A percentile compares a stretch with the other conserved stretches of the same genome.
These are phyloP conservation scores for Fusarium domesticum DNA, from an alignment of 2,329 filamentous ascomycete species.

Conservation along the genomic window DNA sequence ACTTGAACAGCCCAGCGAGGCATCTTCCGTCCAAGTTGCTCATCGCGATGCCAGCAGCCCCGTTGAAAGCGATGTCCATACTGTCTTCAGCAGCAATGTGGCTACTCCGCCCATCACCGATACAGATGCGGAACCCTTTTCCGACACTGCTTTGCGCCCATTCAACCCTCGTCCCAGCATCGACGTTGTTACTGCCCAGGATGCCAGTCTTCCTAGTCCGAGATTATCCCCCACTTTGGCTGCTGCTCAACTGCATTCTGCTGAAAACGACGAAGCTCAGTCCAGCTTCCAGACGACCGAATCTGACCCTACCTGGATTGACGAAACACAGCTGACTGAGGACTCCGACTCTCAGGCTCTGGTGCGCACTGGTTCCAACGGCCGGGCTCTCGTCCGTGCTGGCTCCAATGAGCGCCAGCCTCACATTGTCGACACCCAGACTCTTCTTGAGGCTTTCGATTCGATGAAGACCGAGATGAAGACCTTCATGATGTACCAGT, in stretches of 20 bases:
- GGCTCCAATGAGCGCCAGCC: slow-evolving; percentile 22
- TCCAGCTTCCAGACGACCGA: slow-evolving; percentile 34
- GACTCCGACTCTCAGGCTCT: slow-evolving; percentile 29
- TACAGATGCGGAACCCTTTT: slow-evolving; percentile 62
- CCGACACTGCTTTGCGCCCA: slow-evolving; percentile 45
- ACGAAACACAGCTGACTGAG: slow-evolving; percentile 43
- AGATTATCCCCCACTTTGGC: slow-evolving; percentile 89
- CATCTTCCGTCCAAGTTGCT: slow-evolving; percentile 38
- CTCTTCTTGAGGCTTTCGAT: slow-evolving; percentile 86
- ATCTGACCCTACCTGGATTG: slow-evolving; percentile 35
- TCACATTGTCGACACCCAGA: slow-evolving; percentile 73
- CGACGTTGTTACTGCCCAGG: slow-evolving; percentile 72
- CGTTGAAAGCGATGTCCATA: slow-evolving; percentile 53
- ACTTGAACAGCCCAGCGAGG: slow-evolving; percentile 45
- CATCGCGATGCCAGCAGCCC: slow-evolving; percentile 51
- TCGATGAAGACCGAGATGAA: slow-evolving; percentile 89
- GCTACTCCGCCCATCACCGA: slow-evolving; percentile 76
- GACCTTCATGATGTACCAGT: slow-evolving; percentile 94
- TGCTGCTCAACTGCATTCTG: slow-evolving; percentile 55
- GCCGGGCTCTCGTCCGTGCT: slow-evolving; percentile 27
- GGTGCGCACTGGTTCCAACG: slow-evolving; percentile 23
- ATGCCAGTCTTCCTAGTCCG: slow-evolving; percentile 91
- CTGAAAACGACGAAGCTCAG: slow-evolving; percentile 42
- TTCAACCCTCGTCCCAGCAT: slow-evolving; percentile 53
- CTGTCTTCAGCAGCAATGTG: slow-evolving; percentile 60